Percentiles rank a stretch among this genome's conserved stretches.
Evolutionary conservation across 1,284 basidiomycete genomes (phyloP).

Genomic region (Stygiomarasmius scandens): DNA sequence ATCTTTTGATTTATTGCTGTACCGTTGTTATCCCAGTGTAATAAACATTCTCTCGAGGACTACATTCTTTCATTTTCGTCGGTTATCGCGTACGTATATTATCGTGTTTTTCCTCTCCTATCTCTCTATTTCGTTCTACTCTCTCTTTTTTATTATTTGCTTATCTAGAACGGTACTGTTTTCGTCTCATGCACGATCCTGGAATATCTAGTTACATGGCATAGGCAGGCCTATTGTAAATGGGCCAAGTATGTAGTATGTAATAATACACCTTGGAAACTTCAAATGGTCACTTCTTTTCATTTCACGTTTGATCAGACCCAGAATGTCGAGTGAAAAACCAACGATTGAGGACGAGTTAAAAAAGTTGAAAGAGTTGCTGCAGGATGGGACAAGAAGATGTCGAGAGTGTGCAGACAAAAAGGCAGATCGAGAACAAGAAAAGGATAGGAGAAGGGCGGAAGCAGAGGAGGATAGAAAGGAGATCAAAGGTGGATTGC

Average conservation of each 20-base stretch:
- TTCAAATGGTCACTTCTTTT: no score
- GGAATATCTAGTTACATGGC: no score
- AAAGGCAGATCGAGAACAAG: neutral
- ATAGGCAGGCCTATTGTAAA: no score
- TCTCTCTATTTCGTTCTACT: no score
- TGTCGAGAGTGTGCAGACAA: neutral
- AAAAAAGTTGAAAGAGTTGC: neutral
- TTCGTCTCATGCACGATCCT: no score
- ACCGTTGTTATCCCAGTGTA: constrained; percentile 15
- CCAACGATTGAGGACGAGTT: neutral
- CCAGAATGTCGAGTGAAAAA: neutral
- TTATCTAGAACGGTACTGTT: no score
- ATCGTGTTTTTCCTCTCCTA: no score
- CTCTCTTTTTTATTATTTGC: no score
- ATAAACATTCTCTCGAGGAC: constrained; percentile 25
- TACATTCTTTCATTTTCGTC: constrained; percentile 23
- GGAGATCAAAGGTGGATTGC: neutral
- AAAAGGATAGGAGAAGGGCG: neutral
- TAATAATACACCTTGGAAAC: no score
- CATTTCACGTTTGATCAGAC: no score
- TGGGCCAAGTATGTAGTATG: no score
- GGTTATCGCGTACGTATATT: no score
- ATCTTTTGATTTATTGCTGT: constrained; percentile 6
- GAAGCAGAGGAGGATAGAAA: neutral
- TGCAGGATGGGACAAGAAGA: neutral